These are phyloP conservation scores for Epichloe aotearoae DNA, from an alignment of 2,329 filamentous ascomycete species.

Conservation along the genomic window DNA sequence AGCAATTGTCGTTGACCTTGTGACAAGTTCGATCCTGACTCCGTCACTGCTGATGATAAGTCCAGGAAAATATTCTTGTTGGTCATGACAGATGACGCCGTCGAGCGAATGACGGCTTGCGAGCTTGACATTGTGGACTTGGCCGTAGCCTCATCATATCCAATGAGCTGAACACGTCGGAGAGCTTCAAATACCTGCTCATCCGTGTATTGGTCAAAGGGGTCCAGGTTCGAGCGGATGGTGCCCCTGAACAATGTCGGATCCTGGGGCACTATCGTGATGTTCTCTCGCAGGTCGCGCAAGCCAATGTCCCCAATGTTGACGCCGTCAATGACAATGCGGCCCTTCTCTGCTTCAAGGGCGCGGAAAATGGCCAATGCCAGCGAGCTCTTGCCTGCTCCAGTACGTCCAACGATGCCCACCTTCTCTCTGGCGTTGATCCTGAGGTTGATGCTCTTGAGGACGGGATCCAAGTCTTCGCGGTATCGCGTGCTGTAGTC, in stretches of 20 bases:
- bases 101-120: constrained; percentile 9
- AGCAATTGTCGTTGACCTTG: constrained; percentile 93
- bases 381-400: constrained; percentile 91
- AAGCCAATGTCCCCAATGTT: constrained; percentile 83
- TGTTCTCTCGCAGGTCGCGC: constrained; percentile 82
- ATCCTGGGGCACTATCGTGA: constrained; percentile 96
- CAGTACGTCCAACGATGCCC: constrained; percentile 88
- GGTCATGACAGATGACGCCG: constrained; percentile 32
- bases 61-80: constrained; percentile 96
- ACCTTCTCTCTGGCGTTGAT: constrained; percentile 83
- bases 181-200: constrained; percentile 81
- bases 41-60: constrained; percentile 67
- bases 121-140: constrained; percentile 6
- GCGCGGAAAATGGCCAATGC: constrained; percentile 88
- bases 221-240: constrained; percentile 83
- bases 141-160: constrained; percentile 34
- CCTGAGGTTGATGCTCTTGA: constrained; percentile 74
- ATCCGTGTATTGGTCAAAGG: constrained; percentile 78
- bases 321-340: constrained; percentile 82
- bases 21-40: constrained; percentile 87
- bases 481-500: constrained; percentile 84
- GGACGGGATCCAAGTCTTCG: constrained; percentile 71
- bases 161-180: constrained; percentile 78
- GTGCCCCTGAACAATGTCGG: constrained; percentile 90
- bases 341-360: constrained; percentile 78